Percentiles rank a stretch among this genome's conserved stretches.
Evolutionary conservation across 1,284 basidiomycete species (phyloP).

Genomic region (Cutaneotrichosporon sp.): DNA sequence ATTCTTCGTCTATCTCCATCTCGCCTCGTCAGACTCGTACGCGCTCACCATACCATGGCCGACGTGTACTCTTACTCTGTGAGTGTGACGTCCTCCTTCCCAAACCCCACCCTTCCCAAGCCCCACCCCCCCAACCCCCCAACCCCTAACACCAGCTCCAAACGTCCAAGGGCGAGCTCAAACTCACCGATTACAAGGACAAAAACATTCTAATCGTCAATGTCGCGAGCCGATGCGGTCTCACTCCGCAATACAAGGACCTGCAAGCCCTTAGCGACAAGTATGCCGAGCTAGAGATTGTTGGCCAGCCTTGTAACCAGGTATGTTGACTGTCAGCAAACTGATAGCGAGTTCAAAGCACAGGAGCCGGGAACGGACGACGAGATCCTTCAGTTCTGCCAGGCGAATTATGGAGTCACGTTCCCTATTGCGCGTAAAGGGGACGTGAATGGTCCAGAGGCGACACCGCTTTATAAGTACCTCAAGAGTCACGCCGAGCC

Average conservation of each 20-base stretch:
- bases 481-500: constrained; percentile 51
- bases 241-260: constrained; percentile 85
- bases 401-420: constrained; percentile 74
- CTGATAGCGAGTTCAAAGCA: constrained; percentile 35
- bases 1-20: constrained; percentile 2
- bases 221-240: constrained; percentile 57
- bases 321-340: not conserved
- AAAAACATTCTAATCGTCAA: constrained; percentile 53
- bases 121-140: too few relatives aligned
- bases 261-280: constrained; percentile 80
- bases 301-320: constrained; percentile 92
- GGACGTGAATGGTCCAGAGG: constrained; percentile 56
- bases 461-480: constrained; percentile 57
- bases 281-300: constrained; percentile 73
- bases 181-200: constrained; percentile 45
- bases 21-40: not conserved
- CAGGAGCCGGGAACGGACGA: constrained; percentile 76
- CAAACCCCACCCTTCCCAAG: too few relatives aligned
- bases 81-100: too few relatives aligned
- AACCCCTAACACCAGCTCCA: constrained; percentile 39
- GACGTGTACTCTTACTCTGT: constrained; percentile 49
- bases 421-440: constrained; percentile 80
- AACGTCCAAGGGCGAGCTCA: constrained; percentile 39
- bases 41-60: constrained; percentile 35
- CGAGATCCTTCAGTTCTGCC: constrained; percentile 60